These are phyloP conservation scores for Hypoxylon perforatum DNA, from an alignment of 495 filamentous ascomycete genomes.

Conservation along the genomic window DNA sequence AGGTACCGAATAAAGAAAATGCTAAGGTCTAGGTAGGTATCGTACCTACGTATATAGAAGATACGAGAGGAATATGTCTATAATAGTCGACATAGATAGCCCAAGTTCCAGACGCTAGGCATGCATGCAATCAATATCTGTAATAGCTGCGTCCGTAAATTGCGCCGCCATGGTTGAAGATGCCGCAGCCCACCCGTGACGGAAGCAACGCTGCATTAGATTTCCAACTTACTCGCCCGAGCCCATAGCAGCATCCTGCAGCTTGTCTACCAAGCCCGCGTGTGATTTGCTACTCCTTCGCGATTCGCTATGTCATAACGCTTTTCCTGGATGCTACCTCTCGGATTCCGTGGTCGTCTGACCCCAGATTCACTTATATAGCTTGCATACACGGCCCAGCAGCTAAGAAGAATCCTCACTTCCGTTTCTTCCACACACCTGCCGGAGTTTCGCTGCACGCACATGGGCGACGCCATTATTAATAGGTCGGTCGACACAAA, in stretches of 20 bases:
- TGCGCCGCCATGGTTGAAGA: conserved; percentile 9
- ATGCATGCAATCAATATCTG: not conserved
- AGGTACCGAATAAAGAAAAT: not conserved
- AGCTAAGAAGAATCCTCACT: not conserved
- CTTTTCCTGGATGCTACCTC: conserved; percentile 25
- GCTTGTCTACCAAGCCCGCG: not conserved
- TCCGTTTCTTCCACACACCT: not conserved
- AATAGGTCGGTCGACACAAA: not conserved
- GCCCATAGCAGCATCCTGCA: conserved; percentile 12
- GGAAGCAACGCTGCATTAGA: conserved; percentile 10
- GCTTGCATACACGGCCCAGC: not conserved
- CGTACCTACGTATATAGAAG: not conserved
- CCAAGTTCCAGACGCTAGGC: not conserved
- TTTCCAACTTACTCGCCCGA: conserved; percentile 1
- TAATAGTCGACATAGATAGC: not conserved
- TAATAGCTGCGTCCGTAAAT: not conserved
- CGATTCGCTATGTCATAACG: conserved; percentile 24
- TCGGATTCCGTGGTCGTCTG: conserved; percentile 26
- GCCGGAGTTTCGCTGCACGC: not conserved
- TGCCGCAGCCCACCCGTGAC: conserved; percentile 12
- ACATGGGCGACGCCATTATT: not conserved
- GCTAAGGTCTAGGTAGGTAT: not conserved
- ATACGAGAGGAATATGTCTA: not conserved
- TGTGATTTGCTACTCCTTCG: conserved; percentile 14
- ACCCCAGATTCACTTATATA: conserved; percentile 9